Percentiles rank a stretch among this genome's conserved stretches.
phyloP scores from a whole-genome alignment of 176 grass and related monocot species.

The Phyllostachys edulis region DNA sequence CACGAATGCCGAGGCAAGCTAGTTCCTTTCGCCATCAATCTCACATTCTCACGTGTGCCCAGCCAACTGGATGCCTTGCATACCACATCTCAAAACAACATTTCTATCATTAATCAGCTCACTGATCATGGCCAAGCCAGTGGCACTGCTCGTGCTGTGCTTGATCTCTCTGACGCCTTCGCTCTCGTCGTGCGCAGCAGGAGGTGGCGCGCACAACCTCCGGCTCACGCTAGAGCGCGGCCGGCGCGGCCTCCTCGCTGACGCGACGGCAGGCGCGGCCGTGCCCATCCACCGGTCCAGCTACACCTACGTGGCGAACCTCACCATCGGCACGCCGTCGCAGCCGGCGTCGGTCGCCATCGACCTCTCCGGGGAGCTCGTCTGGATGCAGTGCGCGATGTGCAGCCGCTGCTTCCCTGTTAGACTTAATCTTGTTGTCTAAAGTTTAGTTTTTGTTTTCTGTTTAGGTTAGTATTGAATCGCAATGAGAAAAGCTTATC shows the following conservation, averaged over 20 bases:
- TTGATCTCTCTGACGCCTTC: background rate
- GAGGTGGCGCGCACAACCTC: too few species aligned
- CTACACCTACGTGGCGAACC: background rate
- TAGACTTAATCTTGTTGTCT: too few species aligned
- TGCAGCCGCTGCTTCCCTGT: background rate
- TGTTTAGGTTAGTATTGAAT: too few species aligned
- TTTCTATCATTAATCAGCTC: too few species aligned
- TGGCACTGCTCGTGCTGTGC: background rate
- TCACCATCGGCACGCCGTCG: background rate
- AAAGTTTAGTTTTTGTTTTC: too few species aligned
- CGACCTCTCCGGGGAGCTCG: background rate
- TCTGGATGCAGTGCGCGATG: background rate
- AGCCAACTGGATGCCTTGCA: too few species aligned
- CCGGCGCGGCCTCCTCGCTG: background rate
- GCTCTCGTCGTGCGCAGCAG: background rate
- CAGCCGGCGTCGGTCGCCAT: background rate
- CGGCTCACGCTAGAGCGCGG: background rate
- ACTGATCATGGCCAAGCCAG: background rate
- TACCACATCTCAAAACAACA: too few species aligned
- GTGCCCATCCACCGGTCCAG: background rate
- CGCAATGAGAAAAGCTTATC: too few species aligned
- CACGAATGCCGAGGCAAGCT: too few species aligned
- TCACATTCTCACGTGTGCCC: too few species aligned
- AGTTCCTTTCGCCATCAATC: too few species aligned
- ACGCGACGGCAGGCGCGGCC: background rate